Percentiles rank a stretch among this genome's conserved stretches.
phyloP scores from a whole-genome alignment of 73 alveolate species.

The Breviolum minutum region DNA sequence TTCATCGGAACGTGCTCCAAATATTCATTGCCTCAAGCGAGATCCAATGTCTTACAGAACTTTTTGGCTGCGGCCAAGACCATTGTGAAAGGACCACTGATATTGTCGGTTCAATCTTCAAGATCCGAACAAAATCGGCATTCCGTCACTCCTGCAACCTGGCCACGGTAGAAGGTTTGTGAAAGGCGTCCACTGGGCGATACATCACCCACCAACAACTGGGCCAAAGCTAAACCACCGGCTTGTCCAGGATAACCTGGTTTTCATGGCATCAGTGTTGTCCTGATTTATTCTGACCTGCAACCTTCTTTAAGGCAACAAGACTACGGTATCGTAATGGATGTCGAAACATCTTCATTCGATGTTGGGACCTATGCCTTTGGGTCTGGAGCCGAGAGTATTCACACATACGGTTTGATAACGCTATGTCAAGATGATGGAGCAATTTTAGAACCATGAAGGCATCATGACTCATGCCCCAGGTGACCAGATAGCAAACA shows the following conservation, averaged over 20 bases:
- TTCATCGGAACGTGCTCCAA: conserved; percentile 50
- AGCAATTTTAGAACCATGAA: no score
- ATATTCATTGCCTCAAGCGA: conserved; percentile 18
- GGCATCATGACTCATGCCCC: no score
- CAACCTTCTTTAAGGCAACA: no score
- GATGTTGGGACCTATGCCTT: no score
- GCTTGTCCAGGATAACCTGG: conserved; percentile 72
- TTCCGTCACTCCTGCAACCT: not conserved
- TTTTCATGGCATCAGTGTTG: not conserved
- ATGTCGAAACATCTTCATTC: no score
- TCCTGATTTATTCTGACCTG: not conserved
- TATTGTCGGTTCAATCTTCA: not conserved
- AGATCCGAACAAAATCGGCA: no score
- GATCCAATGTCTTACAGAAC: no score
- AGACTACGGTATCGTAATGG: no score
- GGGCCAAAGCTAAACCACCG: conserved; percentile 53
- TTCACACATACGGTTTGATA: no score
- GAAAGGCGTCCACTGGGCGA: conserved; percentile 87
- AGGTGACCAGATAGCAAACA: no score
- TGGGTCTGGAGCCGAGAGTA: no score
- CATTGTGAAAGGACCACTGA: not conserved
- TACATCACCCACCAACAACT: conserved; percentile 53
- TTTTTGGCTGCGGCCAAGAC: not conserved
- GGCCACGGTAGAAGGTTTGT: conserved; percentile 73
- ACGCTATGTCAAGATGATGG: no score